Conservation (phyloP, 139 green algal genomes). For the Chlamydomonas sp. region DNA sequence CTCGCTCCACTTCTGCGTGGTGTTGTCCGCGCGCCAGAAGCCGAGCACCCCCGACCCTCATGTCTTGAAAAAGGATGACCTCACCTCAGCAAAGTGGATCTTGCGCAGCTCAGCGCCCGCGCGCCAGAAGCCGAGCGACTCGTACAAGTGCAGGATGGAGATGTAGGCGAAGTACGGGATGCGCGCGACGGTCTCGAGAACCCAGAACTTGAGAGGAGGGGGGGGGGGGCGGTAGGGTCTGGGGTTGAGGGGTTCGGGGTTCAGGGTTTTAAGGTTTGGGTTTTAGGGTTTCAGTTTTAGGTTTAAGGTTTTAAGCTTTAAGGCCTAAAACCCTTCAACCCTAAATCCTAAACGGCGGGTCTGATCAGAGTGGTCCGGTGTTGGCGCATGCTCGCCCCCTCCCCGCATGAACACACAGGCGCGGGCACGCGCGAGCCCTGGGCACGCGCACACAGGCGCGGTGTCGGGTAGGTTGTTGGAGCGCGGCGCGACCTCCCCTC, state of each 20-base stretch:
- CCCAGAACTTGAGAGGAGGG: slow-evolving; percentile 66
- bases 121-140: slow-evolving; percentile 76
- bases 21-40: too few species aligned
- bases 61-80: too few species aligned
- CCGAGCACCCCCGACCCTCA: too few species aligned
- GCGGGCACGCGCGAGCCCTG: too few species aligned
- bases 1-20: too few species aligned
- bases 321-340: background rate
- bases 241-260: background rate
- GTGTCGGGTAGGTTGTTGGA: background rate
- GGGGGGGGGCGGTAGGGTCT: background rate
- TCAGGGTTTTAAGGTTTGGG: background rate
- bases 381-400: background rate
- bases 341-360: background rate
- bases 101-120: slow-evolving; percentile 42
- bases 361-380: background rate
- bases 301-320: background rate
- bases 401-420: too few species aligned
- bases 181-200: slow-evolving; percentile 83
- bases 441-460: too few species aligned
- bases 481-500: background rate
- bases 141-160: slow-evolving; percentile 88
- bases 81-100: slow-evolving; percentile 78
- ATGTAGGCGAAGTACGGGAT: slow-evolving; percentile 98
- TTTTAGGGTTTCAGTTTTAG: background rate